phyloP scores from a whole-genome alignment of 2,329 filamentous ascomycete species.

The Keithomyces neogunnii region DNA sequence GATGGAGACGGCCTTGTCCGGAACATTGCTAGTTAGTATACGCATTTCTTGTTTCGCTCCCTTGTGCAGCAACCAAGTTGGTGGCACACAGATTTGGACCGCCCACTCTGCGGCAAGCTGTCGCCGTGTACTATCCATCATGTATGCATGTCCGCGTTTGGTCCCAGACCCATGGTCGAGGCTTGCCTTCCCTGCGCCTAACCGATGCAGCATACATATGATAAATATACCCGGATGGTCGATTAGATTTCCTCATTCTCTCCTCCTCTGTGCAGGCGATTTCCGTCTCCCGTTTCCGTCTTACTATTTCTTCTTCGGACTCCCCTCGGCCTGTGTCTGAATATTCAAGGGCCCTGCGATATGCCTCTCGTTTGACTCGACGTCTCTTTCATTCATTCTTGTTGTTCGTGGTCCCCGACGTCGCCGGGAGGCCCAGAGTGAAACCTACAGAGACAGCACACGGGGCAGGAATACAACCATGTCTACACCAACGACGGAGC shows the following conservation, averaged over 20 bases:
- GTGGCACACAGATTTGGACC: too few relatives aligned
- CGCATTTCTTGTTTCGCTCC: too few relatives aligned
- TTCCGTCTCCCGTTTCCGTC: neutral
- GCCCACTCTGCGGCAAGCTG: neutral
- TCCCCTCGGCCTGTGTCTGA: neutral
- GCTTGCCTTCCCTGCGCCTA: neutral
- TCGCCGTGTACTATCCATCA: neutral
- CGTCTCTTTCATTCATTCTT: too few relatives aligned
- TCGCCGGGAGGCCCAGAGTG: neutral
- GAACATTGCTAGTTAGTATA: too few relatives aligned
- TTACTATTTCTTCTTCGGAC: neutral
- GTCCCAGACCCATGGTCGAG: neutral
- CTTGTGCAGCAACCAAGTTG: too few relatives aligned
- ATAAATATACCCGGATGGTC: neutral
- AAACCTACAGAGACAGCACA: neutral
- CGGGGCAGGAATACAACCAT: slow-evolving; percentile 1
- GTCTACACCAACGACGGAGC: slow-evolving; percentile 3
- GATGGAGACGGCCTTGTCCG: too few relatives aligned
- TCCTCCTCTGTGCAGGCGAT: neutral
- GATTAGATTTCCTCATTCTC: neutral
- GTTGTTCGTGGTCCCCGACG: neutral
- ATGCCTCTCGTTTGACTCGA: neutral
- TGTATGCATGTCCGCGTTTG: neutral
- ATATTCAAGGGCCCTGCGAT: neutral
- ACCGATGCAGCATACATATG: neutral